These are phyloP conservation scores for Rhodocollybia butyracea DNA, from an alignment of 768 basidiomycete genomes.

Conservation along the genomic window DNA sequence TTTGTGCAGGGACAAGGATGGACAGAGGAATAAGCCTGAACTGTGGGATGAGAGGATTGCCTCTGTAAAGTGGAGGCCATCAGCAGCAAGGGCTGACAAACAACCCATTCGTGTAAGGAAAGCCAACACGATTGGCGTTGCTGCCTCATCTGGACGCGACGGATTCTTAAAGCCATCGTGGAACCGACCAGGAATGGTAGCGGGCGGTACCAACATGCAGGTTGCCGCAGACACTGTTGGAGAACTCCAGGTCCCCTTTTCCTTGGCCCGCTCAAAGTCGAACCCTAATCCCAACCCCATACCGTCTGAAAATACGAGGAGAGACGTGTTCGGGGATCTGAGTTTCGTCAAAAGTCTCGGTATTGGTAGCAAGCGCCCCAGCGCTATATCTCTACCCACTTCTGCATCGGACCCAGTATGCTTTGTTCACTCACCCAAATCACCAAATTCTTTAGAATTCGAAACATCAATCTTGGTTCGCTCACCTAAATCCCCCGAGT, in stretches of 20 bases:
- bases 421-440: background rate
- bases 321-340: slow-evolving; percentile 1
- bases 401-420: background rate
- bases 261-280: background rate
- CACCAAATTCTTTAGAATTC: background rate
- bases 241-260: background rate
- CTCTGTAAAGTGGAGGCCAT: background rate
- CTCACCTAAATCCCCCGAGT: background rate
- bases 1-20: background rate
- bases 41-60: background rate
- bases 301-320: background rate
- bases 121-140: background rate
- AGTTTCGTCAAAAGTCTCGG: slow-evolving; percentile 3
- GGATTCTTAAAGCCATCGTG: no score
- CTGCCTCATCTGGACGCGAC: background rate
- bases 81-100: background rate
- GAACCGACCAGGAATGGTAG: background rate
- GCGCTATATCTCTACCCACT: background rate
- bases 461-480: background rate
- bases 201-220: background rate
- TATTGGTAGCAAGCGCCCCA: no score
- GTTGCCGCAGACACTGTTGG: background rate
- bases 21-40: no score
- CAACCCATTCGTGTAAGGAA: no score
- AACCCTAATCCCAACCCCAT: background rate